These are phyloP conservation scores for Alternaria infectoria DNA, from an alignment of 2,329 filamentous ascomycete genomes.

Conservation along the genomic window DNA sequence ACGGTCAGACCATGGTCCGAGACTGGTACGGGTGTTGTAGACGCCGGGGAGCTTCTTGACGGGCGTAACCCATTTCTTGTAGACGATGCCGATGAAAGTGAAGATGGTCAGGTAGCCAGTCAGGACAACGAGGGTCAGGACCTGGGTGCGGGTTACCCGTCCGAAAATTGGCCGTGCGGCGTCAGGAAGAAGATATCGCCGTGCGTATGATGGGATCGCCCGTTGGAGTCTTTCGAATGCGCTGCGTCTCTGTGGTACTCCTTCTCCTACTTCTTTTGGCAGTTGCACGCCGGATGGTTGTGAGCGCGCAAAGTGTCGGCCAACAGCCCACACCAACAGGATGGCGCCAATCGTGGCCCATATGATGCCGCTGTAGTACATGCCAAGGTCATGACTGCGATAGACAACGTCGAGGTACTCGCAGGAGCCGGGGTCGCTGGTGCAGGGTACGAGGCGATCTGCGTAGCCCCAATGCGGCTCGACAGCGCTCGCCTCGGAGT, in stretches of 20 bases:
- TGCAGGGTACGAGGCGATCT: slow-evolving; percentile 62
- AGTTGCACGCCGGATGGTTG: slow-evolving; percentile 36
- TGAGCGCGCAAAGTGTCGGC: slow-evolving; percentile 38
- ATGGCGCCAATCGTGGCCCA: slow-evolving; percentile 62
- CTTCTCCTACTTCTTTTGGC: slow-evolving; percentile 27
- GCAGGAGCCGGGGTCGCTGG: slow-evolving; percentile 64
- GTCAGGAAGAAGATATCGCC: slow-evolving; percentile 67
- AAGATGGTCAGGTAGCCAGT: slow-evolving; percentile 70
- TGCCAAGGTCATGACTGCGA: slow-evolving; percentile 59
- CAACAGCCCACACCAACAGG: slow-evolving; percentile 53
- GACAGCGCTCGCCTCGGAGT: slow-evolving; percentile 46
- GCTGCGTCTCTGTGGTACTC: slow-evolving; percentile 28
- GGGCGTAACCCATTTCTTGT: slow-evolving; percentile 73
- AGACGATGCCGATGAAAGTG: slow-evolving; percentile 68
- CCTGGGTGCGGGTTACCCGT: slow-evolving; percentile 70
- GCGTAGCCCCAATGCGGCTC: slow-evolving; percentile 65
- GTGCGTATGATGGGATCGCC: slow-evolving; percentile 51
- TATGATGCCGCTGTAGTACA: slow-evolving; percentile 63
- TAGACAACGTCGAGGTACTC: slow-evolving; percentile 65
- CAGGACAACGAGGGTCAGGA: slow-evolving; percentile 65
- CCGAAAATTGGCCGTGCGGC: slow-evolving; percentile 66
- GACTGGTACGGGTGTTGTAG: slow-evolving; percentile 68
- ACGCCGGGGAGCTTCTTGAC: slow-evolving; percentile 61
- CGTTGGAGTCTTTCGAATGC: slow-evolving; percentile 34
- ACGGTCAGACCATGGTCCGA: slow-evolving; percentile 73